A percentile compares a stretch with the other conserved stretches of the same genome.
Evolutionary conservation across 768 basidiomycete species (phyloP).

Genomic region (Suillus hirtellus): DNA sequence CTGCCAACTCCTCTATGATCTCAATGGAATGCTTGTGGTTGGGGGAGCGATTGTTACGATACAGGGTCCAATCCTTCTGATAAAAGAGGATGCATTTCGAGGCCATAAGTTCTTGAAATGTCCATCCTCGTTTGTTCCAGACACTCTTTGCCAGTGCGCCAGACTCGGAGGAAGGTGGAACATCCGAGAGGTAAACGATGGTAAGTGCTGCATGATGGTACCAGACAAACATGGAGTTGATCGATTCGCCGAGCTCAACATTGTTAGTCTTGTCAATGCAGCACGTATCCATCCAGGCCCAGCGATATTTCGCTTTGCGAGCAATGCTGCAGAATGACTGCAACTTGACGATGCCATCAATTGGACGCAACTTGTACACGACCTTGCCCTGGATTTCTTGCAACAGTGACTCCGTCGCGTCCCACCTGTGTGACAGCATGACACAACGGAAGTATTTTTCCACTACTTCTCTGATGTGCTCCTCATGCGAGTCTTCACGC

Average conservation of each 20-base stretch:
- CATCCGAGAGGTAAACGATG: not conserved
- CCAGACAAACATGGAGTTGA: not conserved
- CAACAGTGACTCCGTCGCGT: not conserved
- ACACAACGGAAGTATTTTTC: not conserved
- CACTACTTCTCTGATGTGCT: not conserved
- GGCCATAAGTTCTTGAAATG: conserved; percentile 1
- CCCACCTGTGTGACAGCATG: conserved; percentile 3
- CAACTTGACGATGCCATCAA: not conserved
- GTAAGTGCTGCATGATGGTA: not conserved
- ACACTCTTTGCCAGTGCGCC: not conserved
- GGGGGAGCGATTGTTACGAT: not conserved
- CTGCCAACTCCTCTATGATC: not conserved
- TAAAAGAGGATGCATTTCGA: not conserved
- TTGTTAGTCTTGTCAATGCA: not conserved
- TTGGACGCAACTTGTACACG: not conserved
- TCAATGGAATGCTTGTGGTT: not conserved
- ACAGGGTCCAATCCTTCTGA: not conserved
- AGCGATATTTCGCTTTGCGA: not conserved
- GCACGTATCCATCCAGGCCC: not conserved
- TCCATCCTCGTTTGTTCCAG: not conserved
- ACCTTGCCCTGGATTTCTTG: not conserved
- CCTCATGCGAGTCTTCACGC: no score
- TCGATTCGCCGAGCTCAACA: not conserved
- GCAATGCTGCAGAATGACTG: not conserved
- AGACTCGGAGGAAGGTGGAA: not conserved